phyloP scores from a whole-genome alignment of 2,329 filamentous ascomycete species.

The Teratosphaeria destructans region DNA sequence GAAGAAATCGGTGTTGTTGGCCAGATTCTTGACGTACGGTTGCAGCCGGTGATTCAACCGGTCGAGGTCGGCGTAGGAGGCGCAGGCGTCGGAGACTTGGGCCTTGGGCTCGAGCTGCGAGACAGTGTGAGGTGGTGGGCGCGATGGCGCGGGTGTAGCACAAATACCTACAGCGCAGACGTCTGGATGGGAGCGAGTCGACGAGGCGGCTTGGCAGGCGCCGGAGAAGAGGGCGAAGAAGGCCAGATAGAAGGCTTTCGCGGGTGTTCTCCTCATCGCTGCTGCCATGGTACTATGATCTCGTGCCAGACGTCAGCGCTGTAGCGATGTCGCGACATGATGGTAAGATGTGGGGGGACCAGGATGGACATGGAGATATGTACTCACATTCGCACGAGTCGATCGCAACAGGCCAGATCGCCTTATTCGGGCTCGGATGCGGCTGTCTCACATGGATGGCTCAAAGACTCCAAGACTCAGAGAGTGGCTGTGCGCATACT shows the following conservation, averaged over 20 bases:
- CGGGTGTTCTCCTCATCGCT: constrained; percentile 12
- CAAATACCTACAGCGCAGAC: constrained; percentile 45
- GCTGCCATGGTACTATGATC: not conserved
- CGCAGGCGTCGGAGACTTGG: constrained; percentile 89
- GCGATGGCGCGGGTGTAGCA: constrained; percentile 14
- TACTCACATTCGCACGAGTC: not conserved
- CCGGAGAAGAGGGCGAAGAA: constrained; percentile 47
- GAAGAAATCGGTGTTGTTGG: constrained; percentile 88
- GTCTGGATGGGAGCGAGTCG: constrained; percentile 30
- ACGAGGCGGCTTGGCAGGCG: constrained; percentile 32
- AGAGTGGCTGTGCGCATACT: not conserved
- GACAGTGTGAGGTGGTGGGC: constrained; percentile 21
- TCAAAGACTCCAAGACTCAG: not conserved
- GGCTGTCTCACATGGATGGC: not conserved
- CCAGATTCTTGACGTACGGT: constrained; percentile 69
- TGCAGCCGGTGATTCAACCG: constrained; percentile 66
- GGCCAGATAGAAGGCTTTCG: constrained; percentile 46
- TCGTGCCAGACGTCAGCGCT: constrained; percentile 8
- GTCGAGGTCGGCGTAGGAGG: constrained; percentile 85
- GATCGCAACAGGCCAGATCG: not conserved
- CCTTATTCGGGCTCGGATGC: not conserved
- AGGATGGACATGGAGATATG: no score
- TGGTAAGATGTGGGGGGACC: not conserved
- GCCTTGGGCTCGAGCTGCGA: constrained; percentile 73
- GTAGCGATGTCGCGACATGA: not conserved